Evolutionary conservation across 2,329 filamentous ascomycete genomes (phyloP), one percentile per base, ranked within the genome.

Genomic region (Colletotrichum shisoi): DNA sequence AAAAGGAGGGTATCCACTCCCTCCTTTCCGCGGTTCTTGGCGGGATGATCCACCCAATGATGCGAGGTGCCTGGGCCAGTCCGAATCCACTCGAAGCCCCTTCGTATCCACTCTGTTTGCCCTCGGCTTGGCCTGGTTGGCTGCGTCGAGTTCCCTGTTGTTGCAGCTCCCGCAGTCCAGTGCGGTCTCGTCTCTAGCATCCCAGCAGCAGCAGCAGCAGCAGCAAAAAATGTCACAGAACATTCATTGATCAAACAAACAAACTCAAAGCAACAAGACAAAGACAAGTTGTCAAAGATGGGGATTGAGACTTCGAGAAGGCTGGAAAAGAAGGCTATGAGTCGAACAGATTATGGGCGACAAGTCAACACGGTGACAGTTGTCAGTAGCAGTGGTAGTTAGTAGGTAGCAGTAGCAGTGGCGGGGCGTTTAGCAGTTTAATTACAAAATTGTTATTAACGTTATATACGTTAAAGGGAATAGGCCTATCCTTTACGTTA

Each of bases 21-120:
- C 64, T 67, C 60, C 64, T 67, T 67, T 67, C 54, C 64, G 60
- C 48, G 53, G 13, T 62, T 54, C 60, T 67, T 67, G 64, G 64
- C 64, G 54, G 60, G 53, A 67, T 34, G 48, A 31, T 44, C 31
- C 42, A 9, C 54, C 64, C 64, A 67, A 67, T 67, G 53, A 49
- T 12, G 19, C 31, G 24, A 37, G n/a, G 46, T 39, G 13, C 37
- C 42, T 44, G 31, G 49, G 34, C 34, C 64, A 49, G 44, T 61
- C 42, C 4, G 15, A 34, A 24, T 34, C 64, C 64, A 63, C 42
- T 13, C n/a, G 4, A n/a, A n/a, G 17, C 46, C 42, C 46, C 46
- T 49, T 46, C 34, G 34, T 37, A 8, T 9, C 64, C 64, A 67
- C 60, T n/a, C 12, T 45, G 0, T 21, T 27, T 37, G 39, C 46